phyloP scores from a whole-genome alignment of 306 rosid species.

The Purshia tridentata region DNA sequence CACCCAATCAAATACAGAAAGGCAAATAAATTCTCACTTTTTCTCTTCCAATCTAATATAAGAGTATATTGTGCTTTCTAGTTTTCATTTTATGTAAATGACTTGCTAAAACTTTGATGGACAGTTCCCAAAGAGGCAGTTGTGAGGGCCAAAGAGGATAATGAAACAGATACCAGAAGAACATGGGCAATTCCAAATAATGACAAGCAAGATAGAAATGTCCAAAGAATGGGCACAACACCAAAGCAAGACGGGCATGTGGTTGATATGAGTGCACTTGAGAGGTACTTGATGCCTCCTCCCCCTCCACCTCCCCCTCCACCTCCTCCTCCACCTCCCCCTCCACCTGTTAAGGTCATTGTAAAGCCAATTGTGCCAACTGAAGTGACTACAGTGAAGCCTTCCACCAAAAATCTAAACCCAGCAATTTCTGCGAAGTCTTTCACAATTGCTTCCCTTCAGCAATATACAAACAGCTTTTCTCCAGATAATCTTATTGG shows the following conservation, averaged over 20 bases:
- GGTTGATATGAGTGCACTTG: slow-evolving; percentile 49
- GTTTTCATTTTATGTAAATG: slow-evolving; percentile 1
- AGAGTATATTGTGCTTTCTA: slow-evolving; percentile 4
- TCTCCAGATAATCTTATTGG: slow-evolving; percentile 85
- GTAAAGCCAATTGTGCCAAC: slow-evolving; percentile 48
- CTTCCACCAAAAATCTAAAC: slow-evolving; percentile 35
- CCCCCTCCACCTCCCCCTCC: slow-evolving; percentile 44
- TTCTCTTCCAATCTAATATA: slow-evolving; percentile 22
- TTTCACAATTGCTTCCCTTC: slow-evolving; percentile 86
- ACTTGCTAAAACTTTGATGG: slow-evolving; percentile 16
- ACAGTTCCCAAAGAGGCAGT: slow-evolving; percentile 54
- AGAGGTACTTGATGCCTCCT: slow-evolving; percentile 45
- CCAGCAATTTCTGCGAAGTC: slow-evolving; percentile 55
- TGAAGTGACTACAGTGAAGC: slow-evolving; percentile 42
- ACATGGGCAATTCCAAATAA: slow-evolving; percentile 53
- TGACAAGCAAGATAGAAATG: slow-evolving; percentile 47
- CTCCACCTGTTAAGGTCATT: slow-evolving; percentile 51
- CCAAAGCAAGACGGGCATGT: slow-evolving; percentile 55
- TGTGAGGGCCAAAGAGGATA: slow-evolving; percentile 50
- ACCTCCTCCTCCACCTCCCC: slow-evolving; percentile 48
- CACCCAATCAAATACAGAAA: slow-evolving; percentile 56
- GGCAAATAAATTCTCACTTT: slow-evolving; percentile 38
- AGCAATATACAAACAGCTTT: slow-evolving; percentile 93
- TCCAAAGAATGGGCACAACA: slow-evolving; percentile 34
- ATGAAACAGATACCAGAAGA: slow-evolving; percentile 45